These are phyloP conservation scores for Hypoxylon perforatum DNA, from an alignment of 495 filamentous ascomycete species.

Conservation along the genomic window DNA sequence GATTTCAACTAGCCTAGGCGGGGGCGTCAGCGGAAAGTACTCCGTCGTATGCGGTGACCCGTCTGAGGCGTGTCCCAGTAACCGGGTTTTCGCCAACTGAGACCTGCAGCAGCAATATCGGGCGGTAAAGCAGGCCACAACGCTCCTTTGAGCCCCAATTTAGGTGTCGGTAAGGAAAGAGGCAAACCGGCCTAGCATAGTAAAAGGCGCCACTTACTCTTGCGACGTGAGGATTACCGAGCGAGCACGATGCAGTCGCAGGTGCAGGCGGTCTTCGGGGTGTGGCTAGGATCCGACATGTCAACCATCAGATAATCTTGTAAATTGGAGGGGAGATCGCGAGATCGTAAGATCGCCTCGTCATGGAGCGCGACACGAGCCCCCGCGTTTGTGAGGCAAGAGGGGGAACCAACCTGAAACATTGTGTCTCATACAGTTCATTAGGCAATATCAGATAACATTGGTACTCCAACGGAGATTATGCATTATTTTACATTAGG, in stretches of 20 bases:
- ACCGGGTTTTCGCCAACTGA: conserved; percentile 16
- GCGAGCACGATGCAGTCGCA: conserved; percentile 85
- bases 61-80: conserved; percentile 9
- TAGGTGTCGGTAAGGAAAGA: neutral
- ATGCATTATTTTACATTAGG: neutral
- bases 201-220: conserved; percentile 67
- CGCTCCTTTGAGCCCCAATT: conserved; percentile 15
- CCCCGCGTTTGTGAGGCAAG: neutral
- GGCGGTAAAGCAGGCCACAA: neutral
- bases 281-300: conserved; percentile 51
- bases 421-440: conserved; percentile 14
- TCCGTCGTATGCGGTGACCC: neutral
- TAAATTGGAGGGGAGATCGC: neutral
- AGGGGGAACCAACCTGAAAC: conserved; percentile 37
- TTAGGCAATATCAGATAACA: neutral
- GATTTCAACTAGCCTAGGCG: conserved; percentile 81
- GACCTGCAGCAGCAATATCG: conserved; percentile 12
- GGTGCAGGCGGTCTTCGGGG: conserved; percentile 64
- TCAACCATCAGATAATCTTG: neutral
- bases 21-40: conserved; percentile 19
- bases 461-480: neutral
- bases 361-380: neutral
- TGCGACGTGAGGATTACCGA: conserved; percentile 81
- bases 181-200: too few relatives aligned
- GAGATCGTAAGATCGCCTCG: neutral